phyloP scores from a whole-genome alignment of 2,329 filamentous ascomycete species.

The Lasiodiplodia hormozganensis region DNA sequence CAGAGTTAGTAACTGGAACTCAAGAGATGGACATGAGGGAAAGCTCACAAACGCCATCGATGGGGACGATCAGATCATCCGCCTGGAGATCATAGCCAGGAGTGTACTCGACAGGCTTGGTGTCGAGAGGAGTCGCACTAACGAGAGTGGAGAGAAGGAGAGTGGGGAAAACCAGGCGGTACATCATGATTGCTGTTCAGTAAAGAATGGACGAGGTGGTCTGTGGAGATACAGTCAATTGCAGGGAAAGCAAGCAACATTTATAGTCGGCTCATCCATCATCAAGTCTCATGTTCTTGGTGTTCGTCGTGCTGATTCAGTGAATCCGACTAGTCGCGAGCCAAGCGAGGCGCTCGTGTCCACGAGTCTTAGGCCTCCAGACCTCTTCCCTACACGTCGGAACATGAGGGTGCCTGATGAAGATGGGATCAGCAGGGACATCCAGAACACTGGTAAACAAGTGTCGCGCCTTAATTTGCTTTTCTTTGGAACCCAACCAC shows the following conservation, averaged over 20 bases:
- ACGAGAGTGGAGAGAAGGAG: slow-evolving; percentile 11
- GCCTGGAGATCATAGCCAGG: neutral
- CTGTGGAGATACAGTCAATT: neutral
- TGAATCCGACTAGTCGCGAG: neutral
- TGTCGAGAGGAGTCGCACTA: neutral
- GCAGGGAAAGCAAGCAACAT: neutral
- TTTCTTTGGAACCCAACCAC: neutral
- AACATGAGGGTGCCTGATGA: neutral
- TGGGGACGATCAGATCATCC: neutral
- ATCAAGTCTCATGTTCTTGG: neutral
- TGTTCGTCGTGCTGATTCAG: neutral
- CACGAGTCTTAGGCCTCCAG: neutral
- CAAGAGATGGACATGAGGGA: neutral
- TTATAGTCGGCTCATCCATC: neutral
- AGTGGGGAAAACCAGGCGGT: neutral
- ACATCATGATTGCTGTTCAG: neutral
- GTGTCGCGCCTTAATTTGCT: neutral
- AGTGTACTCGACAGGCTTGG: neutral
- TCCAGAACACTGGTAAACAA: neutral
- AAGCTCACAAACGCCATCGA: neutral
- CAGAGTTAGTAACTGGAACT: neutral
- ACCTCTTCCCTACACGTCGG: neutral
- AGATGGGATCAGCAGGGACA: neutral
- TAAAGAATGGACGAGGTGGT: too few relatives aligned
- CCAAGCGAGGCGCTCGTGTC: neutral